Conservation (phyloP, 1,139 yeast genomes). For the Pichia sp. region DNA sequence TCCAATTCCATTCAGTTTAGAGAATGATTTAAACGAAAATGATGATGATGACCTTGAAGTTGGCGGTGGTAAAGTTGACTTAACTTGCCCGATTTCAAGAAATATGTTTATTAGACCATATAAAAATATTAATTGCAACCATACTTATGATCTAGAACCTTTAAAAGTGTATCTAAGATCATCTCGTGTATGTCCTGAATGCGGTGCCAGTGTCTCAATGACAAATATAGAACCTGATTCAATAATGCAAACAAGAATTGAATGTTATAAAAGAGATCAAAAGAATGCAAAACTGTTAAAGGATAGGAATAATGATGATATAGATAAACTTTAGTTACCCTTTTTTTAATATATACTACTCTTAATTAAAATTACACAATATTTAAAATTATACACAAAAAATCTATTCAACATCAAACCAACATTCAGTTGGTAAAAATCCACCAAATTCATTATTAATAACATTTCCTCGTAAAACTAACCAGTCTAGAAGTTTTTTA, state of each 20-base stretch:
- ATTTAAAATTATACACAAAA: background rate
- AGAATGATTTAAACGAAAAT: conserved; percentile 16
- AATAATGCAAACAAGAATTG: conserved; percentile 46
- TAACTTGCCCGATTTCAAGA: conserved; percentile 61
- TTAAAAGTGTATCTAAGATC: conserved; percentile 32
- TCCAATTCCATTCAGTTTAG: conserved; percentile 29
- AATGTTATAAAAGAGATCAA: conserved; percentile 31
- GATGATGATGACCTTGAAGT: conserved; percentile 42
- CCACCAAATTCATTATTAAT: conserved; percentile 39
- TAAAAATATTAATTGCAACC: conserved; percentile 48
- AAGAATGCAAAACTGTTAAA: conserved; percentile 15
- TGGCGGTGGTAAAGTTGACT: conserved; percentile 60
- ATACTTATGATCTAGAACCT: conserved; percentile 50
- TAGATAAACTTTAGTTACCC: conserved; percentile 17
- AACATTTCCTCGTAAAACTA: conserved; percentile 40
- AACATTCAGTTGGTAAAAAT: conserved; percentile 42
- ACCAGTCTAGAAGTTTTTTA: conserved; percentile 50
- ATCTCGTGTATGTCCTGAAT: conserved; percentile 42
- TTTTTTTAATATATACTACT: background rate
- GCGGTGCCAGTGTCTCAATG: conserved; percentile 31
- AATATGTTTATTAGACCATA: conserved; percentile 47
- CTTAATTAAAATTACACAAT: too few relatives aligned
- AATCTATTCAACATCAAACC: conserved; percentile 35
- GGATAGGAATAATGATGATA: conserved; percentile 17
- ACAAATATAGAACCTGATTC: conserved; percentile 38